phyloP scores from a whole-genome alignment of 108 stramenopile genomes.

The Mediolabrus comicus region DNA sequence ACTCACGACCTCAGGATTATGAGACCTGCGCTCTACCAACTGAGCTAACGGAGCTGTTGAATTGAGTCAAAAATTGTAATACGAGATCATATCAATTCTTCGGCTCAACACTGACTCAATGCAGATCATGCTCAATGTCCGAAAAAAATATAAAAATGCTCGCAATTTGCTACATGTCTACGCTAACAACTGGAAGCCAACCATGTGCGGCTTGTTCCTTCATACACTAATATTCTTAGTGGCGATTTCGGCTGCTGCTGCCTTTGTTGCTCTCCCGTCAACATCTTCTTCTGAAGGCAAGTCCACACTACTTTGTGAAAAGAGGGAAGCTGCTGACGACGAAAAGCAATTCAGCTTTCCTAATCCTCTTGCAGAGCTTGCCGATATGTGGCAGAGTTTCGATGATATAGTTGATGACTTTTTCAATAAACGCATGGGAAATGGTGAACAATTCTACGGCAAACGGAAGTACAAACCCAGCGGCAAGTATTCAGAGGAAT shows the following conservation, averaged over 20 bases:
- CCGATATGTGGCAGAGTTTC: conserved; percentile 48
- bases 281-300: background rate
- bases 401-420: conserved; percentile 85
- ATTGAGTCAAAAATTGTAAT: no score
- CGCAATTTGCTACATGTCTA: no score
- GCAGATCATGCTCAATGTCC: no score
- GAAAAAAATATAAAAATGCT: no score
- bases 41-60: no score
- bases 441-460: conserved; percentile 62
- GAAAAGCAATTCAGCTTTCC: conserved; percentile 23
- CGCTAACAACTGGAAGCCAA: background rate
- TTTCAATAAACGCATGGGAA: conserved; percentile 71
- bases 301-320: background rate
- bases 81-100: no score
- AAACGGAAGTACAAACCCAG: conserved; percentile 81
- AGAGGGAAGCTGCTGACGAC: conserved; percentile 1
- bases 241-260: background rate
- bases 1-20: no score
- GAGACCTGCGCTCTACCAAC: no score
- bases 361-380: conserved; percentile 33
- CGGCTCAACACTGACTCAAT: no score
- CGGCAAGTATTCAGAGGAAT: conserved; percentile 63
- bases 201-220: background rate
- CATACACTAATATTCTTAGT: background rate
- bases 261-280: background rate